These are phyloP conservation scores for Penicillium glabrum DNA, from an alignment of 2,329 filamentous ascomycete species.

Conservation along the genomic window DNA sequence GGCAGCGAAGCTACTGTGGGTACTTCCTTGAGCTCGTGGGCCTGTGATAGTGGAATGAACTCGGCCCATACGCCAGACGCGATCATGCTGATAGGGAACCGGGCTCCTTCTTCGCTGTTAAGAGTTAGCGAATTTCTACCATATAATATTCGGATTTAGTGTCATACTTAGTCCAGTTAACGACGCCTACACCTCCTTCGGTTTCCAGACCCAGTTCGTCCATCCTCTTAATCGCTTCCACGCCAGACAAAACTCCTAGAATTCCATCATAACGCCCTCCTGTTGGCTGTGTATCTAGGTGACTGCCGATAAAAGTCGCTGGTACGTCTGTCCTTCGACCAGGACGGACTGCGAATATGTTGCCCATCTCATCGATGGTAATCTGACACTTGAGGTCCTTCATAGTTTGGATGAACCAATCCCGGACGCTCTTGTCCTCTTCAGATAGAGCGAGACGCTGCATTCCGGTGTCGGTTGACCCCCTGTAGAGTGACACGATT, in stretches of 20 bases:
- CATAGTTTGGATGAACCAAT: slow-evolving; percentile 71
- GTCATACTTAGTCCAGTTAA: slow-evolving; percentile 54
- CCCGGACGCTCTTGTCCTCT: slow-evolving; percentile 67
- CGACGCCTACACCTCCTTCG: slow-evolving; percentile 68
- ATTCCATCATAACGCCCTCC: slow-evolving; percentile 59
- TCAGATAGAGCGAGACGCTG: slow-evolving; percentile 70
- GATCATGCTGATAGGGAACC: slow-evolving; percentile 72
- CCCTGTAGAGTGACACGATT: slow-evolving; percentile 17
- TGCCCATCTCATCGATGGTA: slow-evolving; percentile 73
- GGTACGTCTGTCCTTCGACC: slow-evolving; percentile 58
- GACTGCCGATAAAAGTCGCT: slow-evolving; percentile 69
- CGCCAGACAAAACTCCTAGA: slow-evolving; percentile 68
- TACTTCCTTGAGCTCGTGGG: slow-evolving; percentile 64
- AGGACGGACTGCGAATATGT: slow-evolving; percentile 72
- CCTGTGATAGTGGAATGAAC: slow-evolving; percentile 61
- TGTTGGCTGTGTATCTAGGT: slow-evolving; percentile 64
- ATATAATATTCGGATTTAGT: background rate
- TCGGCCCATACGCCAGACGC: slow-evolving; percentile 73
- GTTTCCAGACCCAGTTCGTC: slow-evolving; percentile 68
- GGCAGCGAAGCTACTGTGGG: slow-evolving; percentile 45
- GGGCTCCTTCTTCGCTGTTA: slow-evolving; percentile 71
- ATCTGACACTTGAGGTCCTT: slow-evolving; percentile 65
- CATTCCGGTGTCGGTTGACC: slow-evolving; percentile 70
- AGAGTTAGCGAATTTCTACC: slow-evolving; percentile 8
- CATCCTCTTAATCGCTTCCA: slow-evolving; percentile 70